A percentile compares a stretch with the other conserved stretches of the same genome.
Evolutionary conservation across 768 basidiomycete species (phyloP).

Genomic region (Boletus pseudopeckii): DNA sequence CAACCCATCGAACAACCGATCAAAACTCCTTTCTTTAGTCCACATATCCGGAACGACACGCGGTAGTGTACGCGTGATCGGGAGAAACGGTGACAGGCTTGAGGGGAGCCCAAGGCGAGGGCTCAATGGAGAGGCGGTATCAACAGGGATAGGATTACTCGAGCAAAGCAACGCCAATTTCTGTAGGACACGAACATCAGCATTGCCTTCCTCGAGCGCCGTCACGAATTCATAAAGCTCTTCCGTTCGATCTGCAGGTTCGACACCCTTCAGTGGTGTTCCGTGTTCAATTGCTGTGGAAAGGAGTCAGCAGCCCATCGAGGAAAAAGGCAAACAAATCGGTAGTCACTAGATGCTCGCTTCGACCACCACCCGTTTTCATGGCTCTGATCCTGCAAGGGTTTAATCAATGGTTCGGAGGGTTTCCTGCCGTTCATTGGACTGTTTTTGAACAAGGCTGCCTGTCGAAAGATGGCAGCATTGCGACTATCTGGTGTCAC

Average conservation of each 20-base stretch:
- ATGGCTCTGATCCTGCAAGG: conserved; percentile 61
- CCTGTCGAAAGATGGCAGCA: conserved; percentile 62
- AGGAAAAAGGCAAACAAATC: not conserved
- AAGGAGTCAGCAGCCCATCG: conserved; percentile 13
- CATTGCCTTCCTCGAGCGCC: conserved; percentile 51
- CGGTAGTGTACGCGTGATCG: conserved; percentile 35
- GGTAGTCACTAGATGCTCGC: conserved; percentile 60
- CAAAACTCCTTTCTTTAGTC: conserved; percentile 69
- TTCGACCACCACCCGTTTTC: conserved; percentile 86
- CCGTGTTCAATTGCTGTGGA: conserved; percentile 43
- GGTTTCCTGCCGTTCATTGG: conserved; percentile 54
- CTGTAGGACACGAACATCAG: conserved; percentile 55
- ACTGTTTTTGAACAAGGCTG: conserved; percentile 79
- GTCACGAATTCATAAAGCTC: conserved; percentile 54
- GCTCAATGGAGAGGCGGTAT: conserved; percentile 49
- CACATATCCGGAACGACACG: conserved; percentile 60
- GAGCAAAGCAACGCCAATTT: conserved; percentile 63
- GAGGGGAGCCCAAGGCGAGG: conserved; percentile 48
- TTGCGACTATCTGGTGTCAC: conserved; percentile 64
- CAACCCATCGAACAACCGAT: conserved; percentile 64
- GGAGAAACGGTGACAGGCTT: conserved; percentile 57
- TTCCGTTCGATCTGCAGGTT: conserved; percentile 39
- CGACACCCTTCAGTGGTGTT: conserved; percentile 39
- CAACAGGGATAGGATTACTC: conserved; percentile 47
- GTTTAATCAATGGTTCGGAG: conserved; percentile 61